phyloP scores from a whole-genome alignment of 75 land plant genomes.

The Sequoiadendron giganteum region DNA sequence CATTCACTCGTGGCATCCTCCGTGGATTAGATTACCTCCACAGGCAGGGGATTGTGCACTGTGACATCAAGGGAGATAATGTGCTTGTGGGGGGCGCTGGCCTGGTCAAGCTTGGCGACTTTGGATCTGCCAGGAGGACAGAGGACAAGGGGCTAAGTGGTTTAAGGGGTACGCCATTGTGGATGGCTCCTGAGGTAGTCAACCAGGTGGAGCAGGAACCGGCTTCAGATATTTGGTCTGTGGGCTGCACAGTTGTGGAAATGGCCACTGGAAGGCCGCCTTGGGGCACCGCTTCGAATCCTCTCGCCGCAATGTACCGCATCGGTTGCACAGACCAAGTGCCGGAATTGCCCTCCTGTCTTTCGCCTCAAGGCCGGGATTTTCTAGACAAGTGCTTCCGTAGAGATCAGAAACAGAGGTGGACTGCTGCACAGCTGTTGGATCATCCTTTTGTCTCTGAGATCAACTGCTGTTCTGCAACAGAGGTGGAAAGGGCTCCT shows the following conservation, averaged over 20 bases:
- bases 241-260: slow-evolving; percentile 66
- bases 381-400: slow-evolving; percentile 45
- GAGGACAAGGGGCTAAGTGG: slow-evolving; percentile 13
- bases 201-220: too few relatives aligned
- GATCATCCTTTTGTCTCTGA: slow-evolving; percentile 33
- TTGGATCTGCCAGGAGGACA: slow-evolving; percentile 39
- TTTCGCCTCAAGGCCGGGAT: slow-evolving; percentile 39
- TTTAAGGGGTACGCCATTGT: slow-evolving; percentile 15
- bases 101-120: slow-evolving; percentile 47
- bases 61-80: slow-evolving; percentile 58
- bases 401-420: slow-evolving; percentile 33
- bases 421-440: slow-evolving; percentile 45
- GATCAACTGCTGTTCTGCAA: background rate
- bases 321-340: slow-evolving; percentile 40
- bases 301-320: slow-evolving; percentile 34
- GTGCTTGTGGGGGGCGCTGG: slow-evolving; percentile 31
- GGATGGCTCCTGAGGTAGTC: too few relatives aligned
- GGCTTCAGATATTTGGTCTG: slow-evolving; percentile 33
- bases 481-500: background rate
- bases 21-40: slow-evolving; percentile 40
- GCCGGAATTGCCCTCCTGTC: slow-evolving; percentile 30
- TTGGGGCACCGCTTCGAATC: slow-evolving; percentile 31
- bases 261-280: slow-evolving; percentile 60
- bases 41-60: slow-evolving; percentile 41
- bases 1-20: slow-evolving; percentile 29